Evolutionary conservation across 2,329 filamentous ascomycete species (phyloP), one percentile per base, ranked within the genome.

Genomic region (Aspergillus fischeri): DNA sequence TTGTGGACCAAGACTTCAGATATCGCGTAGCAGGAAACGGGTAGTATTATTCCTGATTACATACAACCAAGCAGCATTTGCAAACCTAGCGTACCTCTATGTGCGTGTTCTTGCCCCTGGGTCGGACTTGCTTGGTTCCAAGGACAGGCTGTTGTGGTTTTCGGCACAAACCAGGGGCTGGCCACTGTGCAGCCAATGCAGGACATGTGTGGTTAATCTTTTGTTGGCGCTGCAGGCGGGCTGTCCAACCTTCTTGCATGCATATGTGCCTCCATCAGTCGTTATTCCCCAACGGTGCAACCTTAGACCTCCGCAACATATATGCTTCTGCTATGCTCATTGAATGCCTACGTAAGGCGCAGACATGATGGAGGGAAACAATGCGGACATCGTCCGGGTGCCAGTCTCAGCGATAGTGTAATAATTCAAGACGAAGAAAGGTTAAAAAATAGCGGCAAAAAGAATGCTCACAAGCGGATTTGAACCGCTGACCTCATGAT

Each of bases 401-500:
- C 29, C 28, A 29, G 4, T 10, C 9, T 4, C 3, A 4, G 28
- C 28, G 2, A 29, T 9, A 28, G 28, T 10, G 10, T 29, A 29
- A 29, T 11, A 10, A 10, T 10, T 29, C 28, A 10, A 29, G 1
- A 1, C 10, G 1, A 29, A 29, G 9, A 28, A 10, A 28, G 1
- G 28, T 10, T 9, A 29, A 29, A 10, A 32, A 32, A 2, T 32
- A 32, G 11, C 11, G 32, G 4, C 32, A 35, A 35, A 57, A 53
- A 57, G 25, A 51, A 48, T 67, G 69, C 70, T 67, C 69, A 65
- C 67, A 67, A 62, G 64, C 67, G 62, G 69, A 68, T 64, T 72
- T 65, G 70, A 72, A 72, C 69, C 62, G 67, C 63, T 63, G 69
- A 71, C 67, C 70, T 72, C 69, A 65, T 69, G 69, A 73, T 47